These are phyloP conservation scores for Imleria badia DNA, from an alignment of 768 basidiomycete genomes.

Conservation along the genomic window DNA sequence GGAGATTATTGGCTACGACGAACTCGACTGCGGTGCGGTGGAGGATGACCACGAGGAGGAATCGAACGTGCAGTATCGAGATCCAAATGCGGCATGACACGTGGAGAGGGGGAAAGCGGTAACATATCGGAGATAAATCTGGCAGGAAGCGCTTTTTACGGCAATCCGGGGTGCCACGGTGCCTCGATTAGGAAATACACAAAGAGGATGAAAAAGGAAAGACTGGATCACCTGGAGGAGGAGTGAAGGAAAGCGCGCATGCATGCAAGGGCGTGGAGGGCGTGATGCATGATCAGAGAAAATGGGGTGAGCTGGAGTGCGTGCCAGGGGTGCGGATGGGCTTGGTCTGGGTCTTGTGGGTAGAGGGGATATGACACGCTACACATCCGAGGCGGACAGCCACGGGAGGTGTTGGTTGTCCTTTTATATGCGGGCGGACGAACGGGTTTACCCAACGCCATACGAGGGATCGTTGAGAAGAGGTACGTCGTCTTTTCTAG, in stretches of 20 bases:
- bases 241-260: neutral
- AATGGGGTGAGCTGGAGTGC: slow-evolving; percentile 24
- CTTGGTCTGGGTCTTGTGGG: slow-evolving; percentile 27
- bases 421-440: slow-evolving; percentile 20
- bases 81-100: slow-evolving; percentile 24
- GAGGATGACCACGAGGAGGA: slow-evolving; percentile 14
- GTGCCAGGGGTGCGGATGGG: slow-evolving; percentile 15
- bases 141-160: slow-evolving; percentile 17
- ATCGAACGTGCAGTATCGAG: slow-evolving; percentile 18
- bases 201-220: slow-evolving; percentile 9
- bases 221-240: slow-evolving; percentile 3
- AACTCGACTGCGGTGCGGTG: slow-evolving; percentile 24
- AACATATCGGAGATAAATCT: slow-evolving; percentile 30
- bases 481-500: slow-evolving; percentile 21
- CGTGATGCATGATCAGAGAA: slow-evolving; percentile 15
- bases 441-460: slow-evolving; percentile 2
- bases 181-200: slow-evolving; percentile 20
- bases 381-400: slow-evolving; percentile 17
- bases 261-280: slow-evolving; percentile 24
- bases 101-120: slow-evolving; percentile 13
- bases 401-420: slow-evolving; percentile 9
- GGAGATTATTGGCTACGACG: neutral
- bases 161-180: slow-evolving; percentile 33
- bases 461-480: slow-evolving; percentile 8
- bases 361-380: slow-evolving; percentile 22